These are phyloP conservation scores for Candida chauliodis DNA, from an alignment of 805 yeast genomes.

Conservation along the genomic window DNA sequence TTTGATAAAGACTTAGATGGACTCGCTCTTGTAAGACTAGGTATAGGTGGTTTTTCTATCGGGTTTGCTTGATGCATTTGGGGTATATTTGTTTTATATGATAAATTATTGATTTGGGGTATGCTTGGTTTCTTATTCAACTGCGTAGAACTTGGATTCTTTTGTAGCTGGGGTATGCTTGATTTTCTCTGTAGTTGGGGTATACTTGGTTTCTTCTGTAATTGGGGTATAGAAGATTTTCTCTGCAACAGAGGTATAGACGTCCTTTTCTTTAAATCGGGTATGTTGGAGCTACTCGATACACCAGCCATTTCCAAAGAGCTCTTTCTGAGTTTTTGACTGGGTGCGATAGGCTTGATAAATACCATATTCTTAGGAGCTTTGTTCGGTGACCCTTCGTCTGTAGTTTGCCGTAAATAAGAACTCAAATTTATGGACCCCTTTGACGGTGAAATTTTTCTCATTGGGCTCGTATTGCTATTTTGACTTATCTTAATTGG, in stretches of 20 bases:
- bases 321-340: constrained; percentile 21
- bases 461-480: constrained; percentile 15
- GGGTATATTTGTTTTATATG: no score
- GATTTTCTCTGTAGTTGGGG: constrained; percentile 14
- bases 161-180: constrained; percentile 13
- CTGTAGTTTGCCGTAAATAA: constrained; percentile 18
- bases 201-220: constrained; percentile 12
- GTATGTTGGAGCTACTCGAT: constrained; percentile 13
- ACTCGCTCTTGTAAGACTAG: constrained; percentile 7
- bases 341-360: constrained; percentile 24
- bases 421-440: constrained; percentile 35
- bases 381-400: constrained; percentile 15
- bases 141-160: constrained; percentile 11
- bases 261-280: constrained; percentile 16
- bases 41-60: background rate
- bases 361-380: constrained; percentile 10
- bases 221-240: constrained; percentile 12
- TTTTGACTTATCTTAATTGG: background rate
- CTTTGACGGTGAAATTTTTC: constrained; percentile 40
- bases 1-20: constrained; percentile 8
- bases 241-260: constrained; percentile 15
- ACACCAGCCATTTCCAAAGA: constrained; percentile 38
- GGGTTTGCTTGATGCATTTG: constrained; percentile 2
- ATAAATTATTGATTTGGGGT: no score
- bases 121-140: constrained; percentile 3